Percentiles rank a stretch among this genome's conserved stretches.
These are phyloP conservation scores for Colletotrichum karsti DNA, from an alignment of 2,329 filamentous ascomycete genomes.

Conservation along the genomic window DNA sequence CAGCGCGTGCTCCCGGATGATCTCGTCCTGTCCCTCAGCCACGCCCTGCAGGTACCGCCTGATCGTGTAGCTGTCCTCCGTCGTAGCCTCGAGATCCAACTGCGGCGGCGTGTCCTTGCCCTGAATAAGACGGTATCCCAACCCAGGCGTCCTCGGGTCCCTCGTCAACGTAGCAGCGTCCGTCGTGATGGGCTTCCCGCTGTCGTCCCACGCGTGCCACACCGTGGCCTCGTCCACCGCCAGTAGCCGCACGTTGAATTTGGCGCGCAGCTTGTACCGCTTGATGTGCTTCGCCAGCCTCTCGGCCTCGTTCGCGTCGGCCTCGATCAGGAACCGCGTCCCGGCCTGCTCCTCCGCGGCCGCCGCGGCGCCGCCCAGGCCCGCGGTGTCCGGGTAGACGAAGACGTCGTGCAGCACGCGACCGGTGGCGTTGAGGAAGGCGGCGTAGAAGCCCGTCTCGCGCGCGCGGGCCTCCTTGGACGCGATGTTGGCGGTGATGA, in stretches of 20 bases:
- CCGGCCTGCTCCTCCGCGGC: conserved; percentile 28
- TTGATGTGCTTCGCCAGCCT: conserved; percentile 76
- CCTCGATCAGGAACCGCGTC: conserved; percentile 75
- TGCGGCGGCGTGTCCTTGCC: conserved; percentile 39
- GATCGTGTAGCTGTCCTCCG: conserved; percentile 73
- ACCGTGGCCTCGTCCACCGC: conserved; percentile 71
- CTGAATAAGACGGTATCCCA: conserved; percentile 62
- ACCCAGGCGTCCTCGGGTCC: conserved; percentile 62
- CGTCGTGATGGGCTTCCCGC: conserved; percentile 1
- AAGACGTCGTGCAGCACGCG: conserved; percentile 90
- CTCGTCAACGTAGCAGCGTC: conserved; percentile 37
- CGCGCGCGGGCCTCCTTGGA: conserved; percentile 44
- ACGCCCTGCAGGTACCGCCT: conserved; percentile 83
- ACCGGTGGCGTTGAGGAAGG: conserved; percentile 86
- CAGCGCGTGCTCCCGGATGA: conserved; percentile 74
- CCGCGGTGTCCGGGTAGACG: conserved; percentile 72
- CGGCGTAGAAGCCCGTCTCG: conserved; percentile 74
- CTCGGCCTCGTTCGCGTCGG: conserved; percentile 74
- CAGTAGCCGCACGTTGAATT: conserved; percentile 74
- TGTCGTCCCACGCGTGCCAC: conserved; percentile 79
- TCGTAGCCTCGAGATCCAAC: conserved; percentile 54
- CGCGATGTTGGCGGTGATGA: conserved; percentile 77
- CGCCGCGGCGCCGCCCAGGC: conserved; percentile 33
- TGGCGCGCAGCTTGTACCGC: conserved; percentile 86
- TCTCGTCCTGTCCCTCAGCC: conserved; percentile 84